phyloP scores from a whole-genome alignment of 768 basidiomycete species.

The Chalciporus piperatus region DNA sequence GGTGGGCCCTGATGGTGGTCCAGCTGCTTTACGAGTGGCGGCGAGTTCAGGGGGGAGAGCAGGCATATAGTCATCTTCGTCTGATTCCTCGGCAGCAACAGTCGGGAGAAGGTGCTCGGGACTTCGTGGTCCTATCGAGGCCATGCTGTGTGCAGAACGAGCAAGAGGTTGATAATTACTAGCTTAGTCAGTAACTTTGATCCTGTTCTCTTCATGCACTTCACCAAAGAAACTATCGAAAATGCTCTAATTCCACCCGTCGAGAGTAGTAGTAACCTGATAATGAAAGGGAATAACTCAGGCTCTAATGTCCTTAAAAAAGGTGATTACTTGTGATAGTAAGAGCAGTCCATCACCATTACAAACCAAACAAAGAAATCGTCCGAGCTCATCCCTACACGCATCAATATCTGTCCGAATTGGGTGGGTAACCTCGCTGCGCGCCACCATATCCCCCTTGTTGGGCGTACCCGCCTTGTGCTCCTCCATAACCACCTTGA shows the following conservation, averaged over 20 bases:
- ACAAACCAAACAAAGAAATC: conserved; percentile 7
- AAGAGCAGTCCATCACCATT: conserved; percentile 12
- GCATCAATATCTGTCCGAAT: conserved; percentile 43
- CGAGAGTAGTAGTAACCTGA: conserved; percentile 3
- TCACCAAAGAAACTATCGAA: neutral
- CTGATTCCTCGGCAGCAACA: conserved; percentile 23
- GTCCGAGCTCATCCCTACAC: neutral
- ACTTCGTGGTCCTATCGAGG: conserved; percentile 55
- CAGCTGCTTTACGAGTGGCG: conserved; percentile 38
- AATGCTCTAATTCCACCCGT: neutral
- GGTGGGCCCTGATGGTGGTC: conserved; percentile 20
- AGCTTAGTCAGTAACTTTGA: too few species aligned
- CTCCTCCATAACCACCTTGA: conserved; percentile 23
- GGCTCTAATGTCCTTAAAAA: conserved; percentile 12
- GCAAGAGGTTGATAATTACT: too few species aligned
- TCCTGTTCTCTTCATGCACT: neutral
- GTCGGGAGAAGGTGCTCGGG: conserved; percentile 45
- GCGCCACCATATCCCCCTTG: conserved; percentile 25
- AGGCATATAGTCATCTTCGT: conserved; percentile 69
- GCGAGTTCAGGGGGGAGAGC: conserved; percentile 70
- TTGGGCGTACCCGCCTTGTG: conserved; percentile 16
- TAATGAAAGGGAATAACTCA: conserved; percentile 24
- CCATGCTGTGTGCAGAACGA: conserved; percentile 35
- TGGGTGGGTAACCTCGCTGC: conserved; percentile 45
- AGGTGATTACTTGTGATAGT: conserved; percentile 14